A percentile compares a stretch with the other conserved stretches of the same genome.
phyloP scores from a whole-genome alignment of 2,329 filamentous ascomycete species.

The Thelonectria olida region DNA sequence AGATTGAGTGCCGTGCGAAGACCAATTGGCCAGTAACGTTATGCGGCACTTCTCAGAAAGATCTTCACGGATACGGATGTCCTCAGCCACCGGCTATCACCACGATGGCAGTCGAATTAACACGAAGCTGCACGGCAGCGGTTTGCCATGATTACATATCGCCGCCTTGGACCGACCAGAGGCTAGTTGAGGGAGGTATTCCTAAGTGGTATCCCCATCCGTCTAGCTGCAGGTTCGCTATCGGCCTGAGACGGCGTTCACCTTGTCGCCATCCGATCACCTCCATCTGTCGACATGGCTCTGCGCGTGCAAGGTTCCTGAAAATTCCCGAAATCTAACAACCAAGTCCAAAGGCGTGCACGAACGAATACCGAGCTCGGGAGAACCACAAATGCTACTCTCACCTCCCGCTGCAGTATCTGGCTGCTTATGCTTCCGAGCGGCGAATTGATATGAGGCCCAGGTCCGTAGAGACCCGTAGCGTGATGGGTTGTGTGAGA shows the following conservation, averaged over 20 bases:
- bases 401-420: neutral
- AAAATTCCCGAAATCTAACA: constrained; percentile 1
- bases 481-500: neutral
- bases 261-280: neutral
- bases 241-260: constrained; percentile 29
- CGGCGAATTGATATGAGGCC: constrained; percentile 1
- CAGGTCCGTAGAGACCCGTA: constrained; percentile 5
- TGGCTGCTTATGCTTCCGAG: constrained; percentile 9
- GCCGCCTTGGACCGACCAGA: too few species aligned
- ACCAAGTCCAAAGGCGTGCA: neutral
- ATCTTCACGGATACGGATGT: too few species aligned
- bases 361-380: too few species aligned
- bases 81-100: too few species aligned
- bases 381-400: neutral
- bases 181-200: too few species aligned
- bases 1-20: neutral
- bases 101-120: neutral
- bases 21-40: constrained; percentile 11
- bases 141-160: neutral
- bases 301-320: neutral
- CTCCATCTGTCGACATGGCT: too few species aligned
- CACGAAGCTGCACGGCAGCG: neutral
- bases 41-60: too few species aligned
- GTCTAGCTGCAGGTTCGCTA: constrained; percentile 36
- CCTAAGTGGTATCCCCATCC: constrained; percentile 14